Evolutionary conservation across 1,284 basidiomycete species (phyloP), one percentile per base, ranked within the genome.

Genomic region (Ustilago loliicola): DNA sequence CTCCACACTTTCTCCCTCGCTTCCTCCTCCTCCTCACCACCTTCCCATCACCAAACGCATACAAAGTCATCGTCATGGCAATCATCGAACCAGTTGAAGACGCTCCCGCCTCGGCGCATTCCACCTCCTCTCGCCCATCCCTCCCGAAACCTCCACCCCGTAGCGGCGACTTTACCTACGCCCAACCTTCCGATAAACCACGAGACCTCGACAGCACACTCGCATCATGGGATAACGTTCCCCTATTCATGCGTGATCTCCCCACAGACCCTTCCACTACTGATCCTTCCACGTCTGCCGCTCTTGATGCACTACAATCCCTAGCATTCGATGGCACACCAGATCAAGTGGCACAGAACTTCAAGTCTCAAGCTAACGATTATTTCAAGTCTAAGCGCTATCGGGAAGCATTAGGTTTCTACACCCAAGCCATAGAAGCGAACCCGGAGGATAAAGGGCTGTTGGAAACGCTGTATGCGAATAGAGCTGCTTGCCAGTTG

Each of bases 291-390:
- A 7, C 36, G 13, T 51, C 76, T 11, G 53, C 66, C 0, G 81
- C 92, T 1, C 83, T 99, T 19, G 91, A 92, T 67, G 97, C 96
- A 4, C 87, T 99, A 40, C 94, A 96, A 86, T 92, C 90, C 78
- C 89, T 99, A 29, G 91, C 91, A 2, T 90, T 95, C 86, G 95
- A 98, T 21, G 96, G 95, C 13, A 93, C 94, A 27, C 93, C 95
- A 34, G 93, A 98, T 88, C 96, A 99, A 87, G 89, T 94, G 77
- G 94, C 96, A 0, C 89, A 91, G 72, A 96, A 94, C 86, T 98
- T 98, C 88, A 98, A 98, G 87, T 91, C 93, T 61, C 94, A 98
- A 86, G 96, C 95, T 2, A 98, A 98, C 86, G 94, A 95, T 66
- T 95, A 97, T 82, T 98, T 94, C 88, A 91, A 91, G 72, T 92